phyloP scores from a whole-genome alignment of 257 asterid species.

The Lithospermum erythrorhizon region DNA sequence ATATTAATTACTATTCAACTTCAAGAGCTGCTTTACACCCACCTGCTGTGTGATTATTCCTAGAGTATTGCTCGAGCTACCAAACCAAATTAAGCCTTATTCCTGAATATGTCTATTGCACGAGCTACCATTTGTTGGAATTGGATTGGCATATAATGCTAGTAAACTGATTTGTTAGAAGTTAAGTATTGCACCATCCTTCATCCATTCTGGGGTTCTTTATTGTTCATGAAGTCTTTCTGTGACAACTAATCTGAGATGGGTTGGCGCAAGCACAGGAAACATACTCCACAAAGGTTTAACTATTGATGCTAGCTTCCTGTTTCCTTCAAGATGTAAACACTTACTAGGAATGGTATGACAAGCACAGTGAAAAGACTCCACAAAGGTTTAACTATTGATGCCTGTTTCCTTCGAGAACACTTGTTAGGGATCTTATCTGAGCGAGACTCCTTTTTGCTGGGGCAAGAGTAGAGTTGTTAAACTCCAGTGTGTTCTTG shows the following conservation, averaged over 20 bases:
- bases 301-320: neutral
- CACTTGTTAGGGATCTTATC: neutral
- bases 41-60: neutral
- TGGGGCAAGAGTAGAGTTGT: neutral
- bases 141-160: neutral
- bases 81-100: too few relatives aligned
- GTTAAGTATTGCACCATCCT: neutral
- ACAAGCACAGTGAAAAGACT: neutral
- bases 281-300: neutral
- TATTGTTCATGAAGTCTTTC: neutral
- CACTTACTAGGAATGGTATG: neutral
- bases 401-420: neutral
- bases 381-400: neutral
- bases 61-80: neutral
- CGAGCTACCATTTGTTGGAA: neutral
- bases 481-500: neutral
- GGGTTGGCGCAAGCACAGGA: neutral
- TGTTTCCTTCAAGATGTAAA: too few relatives aligned
- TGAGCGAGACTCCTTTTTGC: neutral
- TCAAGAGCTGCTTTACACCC: neutral
- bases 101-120: neutral
- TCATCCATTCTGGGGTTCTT: neutral
- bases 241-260: neutral
- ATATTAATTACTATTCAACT: conserved; percentile 17
- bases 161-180: neutral